A percentile compares a stretch with the other conserved stretches of the same genome.
Conservation (phyloP, 2,329 filamentous ascomycete genomes). For the Colletotrichum sp. region DNA sequence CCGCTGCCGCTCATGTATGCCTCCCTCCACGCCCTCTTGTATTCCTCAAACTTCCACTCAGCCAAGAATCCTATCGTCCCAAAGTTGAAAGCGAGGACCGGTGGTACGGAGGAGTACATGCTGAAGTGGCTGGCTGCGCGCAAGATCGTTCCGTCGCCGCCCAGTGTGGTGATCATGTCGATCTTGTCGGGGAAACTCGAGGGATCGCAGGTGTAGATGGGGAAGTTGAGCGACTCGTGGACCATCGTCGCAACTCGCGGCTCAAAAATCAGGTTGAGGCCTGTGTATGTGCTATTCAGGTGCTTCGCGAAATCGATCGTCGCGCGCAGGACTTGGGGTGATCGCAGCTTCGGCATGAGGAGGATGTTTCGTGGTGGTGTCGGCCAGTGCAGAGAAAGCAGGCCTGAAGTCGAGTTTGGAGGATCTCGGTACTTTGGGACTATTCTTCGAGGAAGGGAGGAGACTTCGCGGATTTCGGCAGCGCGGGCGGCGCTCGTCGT, state of each 20-base stretch:
- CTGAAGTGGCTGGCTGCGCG: conserved; percentile 80
- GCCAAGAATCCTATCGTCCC: conserved; percentile 93
- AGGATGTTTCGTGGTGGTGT: conserved; percentile 61
- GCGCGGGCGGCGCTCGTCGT: conserved; percentile 33
- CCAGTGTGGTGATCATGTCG: conserved; percentile 87
- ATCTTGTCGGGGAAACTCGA: conserved; percentile 75
- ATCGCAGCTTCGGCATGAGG: conserved; percentile 63
- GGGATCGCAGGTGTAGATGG: conserved; percentile 66
- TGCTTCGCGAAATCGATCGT: conserved; percentile 69
- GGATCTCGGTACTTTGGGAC: conserved; percentile 69
- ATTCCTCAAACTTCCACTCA: conserved; percentile 94
- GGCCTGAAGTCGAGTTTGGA: conserved; percentile 47
- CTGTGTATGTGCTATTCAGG: conserved; percentile 79
- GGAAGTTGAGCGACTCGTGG: conserved; percentile 73
- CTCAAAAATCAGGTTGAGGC: conserved; percentile 84
- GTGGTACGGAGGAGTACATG: conserved; percentile 80
- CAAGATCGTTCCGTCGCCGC: conserved; percentile 90
- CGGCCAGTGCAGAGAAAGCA: conserved; percentile 61
- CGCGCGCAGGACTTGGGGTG: conserved; percentile 56
- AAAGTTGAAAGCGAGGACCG: conserved; percentile 95
- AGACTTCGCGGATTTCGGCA: conserved; percentile 54
- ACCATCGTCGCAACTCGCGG: conserved; percentile 73
- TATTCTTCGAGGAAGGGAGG: conserved; percentile 58
- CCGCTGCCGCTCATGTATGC: conserved; percentile 81
- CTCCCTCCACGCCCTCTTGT: conserved; percentile 90